Conservation (phyloP, 208 protist species). For the Leishmania gerbilli region DNA sequence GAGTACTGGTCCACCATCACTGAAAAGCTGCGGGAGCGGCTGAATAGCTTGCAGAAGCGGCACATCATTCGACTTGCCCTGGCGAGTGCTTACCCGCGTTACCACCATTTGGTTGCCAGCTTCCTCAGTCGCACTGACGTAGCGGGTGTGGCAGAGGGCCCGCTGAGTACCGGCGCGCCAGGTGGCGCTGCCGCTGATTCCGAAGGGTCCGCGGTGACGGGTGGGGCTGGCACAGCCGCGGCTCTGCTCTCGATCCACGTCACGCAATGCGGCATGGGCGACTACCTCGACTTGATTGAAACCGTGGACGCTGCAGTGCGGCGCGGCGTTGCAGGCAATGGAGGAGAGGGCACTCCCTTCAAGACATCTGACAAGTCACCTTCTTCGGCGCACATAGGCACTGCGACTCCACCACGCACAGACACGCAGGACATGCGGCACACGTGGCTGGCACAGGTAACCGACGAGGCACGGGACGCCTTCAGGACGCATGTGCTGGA, state of each 20-base stretch:
- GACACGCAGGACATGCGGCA: slow-evolving; percentile 33
- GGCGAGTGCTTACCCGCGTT: slow-evolving; percentile 48
- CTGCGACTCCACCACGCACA: background rate
- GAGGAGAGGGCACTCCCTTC: background rate
- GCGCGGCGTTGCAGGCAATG: background rate
- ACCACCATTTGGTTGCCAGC: slow-evolving; percentile 47
- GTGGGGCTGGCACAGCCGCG: background rate
- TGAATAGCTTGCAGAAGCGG: slow-evolving; percentile 57
- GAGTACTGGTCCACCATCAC: slow-evolving; percentile 72
- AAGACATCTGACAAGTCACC: background rate
- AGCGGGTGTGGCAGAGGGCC: slow-evolving; percentile 6
- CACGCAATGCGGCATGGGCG: slow-evolving; percentile 39
- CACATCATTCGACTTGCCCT: slow-evolving; percentile 47
- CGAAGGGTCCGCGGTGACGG: background rate
- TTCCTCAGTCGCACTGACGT: slow-evolving; percentile 49
- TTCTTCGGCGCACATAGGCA: background rate
- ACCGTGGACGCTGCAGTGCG: slow-evolving; percentile 23
- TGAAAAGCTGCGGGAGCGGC: slow-evolving; percentile 62
- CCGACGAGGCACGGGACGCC: slow-evolving; percentile 48
- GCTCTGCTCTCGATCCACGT: slow-evolving; percentile 31
- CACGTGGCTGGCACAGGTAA: slow-evolving; percentile 59
- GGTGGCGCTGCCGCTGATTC: slow-evolving; percentile 14
- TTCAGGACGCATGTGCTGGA: slow-evolving; percentile 63
- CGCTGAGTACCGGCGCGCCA: slow-evolving; percentile 15
- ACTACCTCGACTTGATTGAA: slow-evolving; percentile 40